These are phyloP conservation scores for Aspergillus floridensis DNA, from an alignment of 2,329 filamentous ascomycete species.

Conservation along the genomic window DNA sequence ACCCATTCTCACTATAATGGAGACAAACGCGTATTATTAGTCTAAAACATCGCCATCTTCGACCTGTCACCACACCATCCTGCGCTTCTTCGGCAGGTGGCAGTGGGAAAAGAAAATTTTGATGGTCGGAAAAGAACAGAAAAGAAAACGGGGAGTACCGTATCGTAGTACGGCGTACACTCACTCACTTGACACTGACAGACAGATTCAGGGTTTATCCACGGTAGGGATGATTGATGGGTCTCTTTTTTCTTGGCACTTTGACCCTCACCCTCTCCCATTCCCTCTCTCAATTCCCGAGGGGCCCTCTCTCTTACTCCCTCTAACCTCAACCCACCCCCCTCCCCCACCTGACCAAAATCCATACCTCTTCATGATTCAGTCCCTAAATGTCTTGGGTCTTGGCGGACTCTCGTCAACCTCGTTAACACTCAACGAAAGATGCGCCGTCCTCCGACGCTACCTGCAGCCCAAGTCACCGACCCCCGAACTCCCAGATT, in stretches of 20 bases:
- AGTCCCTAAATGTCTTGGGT: neutral
- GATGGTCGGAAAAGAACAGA: too few species aligned
- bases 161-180: too few species aligned
- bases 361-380: neutral
- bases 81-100: too few species aligned
- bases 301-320: too few species aligned
- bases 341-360: neutral
- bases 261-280: neutral
- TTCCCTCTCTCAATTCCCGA: neutral
- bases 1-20: neutral
- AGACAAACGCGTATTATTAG: neutral
- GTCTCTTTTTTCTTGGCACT: neutral
- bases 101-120: neutral
- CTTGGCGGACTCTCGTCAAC: neutral
- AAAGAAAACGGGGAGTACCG: too few species aligned
- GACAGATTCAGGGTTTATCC: neutral
- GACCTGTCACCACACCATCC: neutral
- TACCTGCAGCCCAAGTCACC: slow-evolving; percentile 43
- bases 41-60: neutral
- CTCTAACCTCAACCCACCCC: too few species aligned
- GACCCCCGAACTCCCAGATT: slow-evolving; percentile 45
- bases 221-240: neutral
- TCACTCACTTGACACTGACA: neutral
- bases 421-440: slow-evolving; percentile 35
- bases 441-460: slow-evolving; percentile 41